Base-by-base conservation (phyloP, 129 eudicot genomes). In the Pseudognaphalium luteoalbum region DNA sequence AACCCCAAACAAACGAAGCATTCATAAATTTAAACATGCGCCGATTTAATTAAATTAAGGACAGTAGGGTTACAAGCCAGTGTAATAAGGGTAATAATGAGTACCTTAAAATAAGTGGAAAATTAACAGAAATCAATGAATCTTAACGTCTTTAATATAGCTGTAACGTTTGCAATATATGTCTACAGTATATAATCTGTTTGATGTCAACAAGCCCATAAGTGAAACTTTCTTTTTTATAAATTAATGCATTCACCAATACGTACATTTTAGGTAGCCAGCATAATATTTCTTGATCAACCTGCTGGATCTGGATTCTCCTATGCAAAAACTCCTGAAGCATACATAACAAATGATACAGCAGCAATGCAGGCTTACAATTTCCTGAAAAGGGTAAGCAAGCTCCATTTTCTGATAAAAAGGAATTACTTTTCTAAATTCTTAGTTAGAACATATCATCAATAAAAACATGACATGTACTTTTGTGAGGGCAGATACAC, bases 241-340 rank as follows among this genome's bases (percentile, higher is more conserved):
- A 32, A 1, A 32, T 22, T 1, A 17, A 22, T 5, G 9, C 7
- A 5, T 3, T 5, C 9, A 37, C 6, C 42, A 5, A 37, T 28
- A 50, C 54, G 37, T 19, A 32, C 57, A 30, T 44, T 68, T 58
- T 75, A 82, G 86, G 86, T 39, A 14, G 76, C 82, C 30, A 82
- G 7, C 35, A 67, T 82, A 20, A 77, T 82, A 41, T 82, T 72
- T 58, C n/a, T 82, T 57, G 80, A 82, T 82, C 74, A 62, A 66
- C 79, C 86, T 14, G 82, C 61, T 65, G 66, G 72, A 4, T 2
- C 75, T 42, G 82, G 86, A 44, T 82, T 65, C 51, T 77, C 82
- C 30, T 82, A 77, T 59, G 75, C 82, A 22, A 72, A 72, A 65
- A 72, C 64, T 47, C 29, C 57, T 0, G 68, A 67, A 66, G 8